Evolutionary conservation across 805 yeast genomes (phyloP).

Genomic region (Tetrapisispora namnaoensis): DNA sequence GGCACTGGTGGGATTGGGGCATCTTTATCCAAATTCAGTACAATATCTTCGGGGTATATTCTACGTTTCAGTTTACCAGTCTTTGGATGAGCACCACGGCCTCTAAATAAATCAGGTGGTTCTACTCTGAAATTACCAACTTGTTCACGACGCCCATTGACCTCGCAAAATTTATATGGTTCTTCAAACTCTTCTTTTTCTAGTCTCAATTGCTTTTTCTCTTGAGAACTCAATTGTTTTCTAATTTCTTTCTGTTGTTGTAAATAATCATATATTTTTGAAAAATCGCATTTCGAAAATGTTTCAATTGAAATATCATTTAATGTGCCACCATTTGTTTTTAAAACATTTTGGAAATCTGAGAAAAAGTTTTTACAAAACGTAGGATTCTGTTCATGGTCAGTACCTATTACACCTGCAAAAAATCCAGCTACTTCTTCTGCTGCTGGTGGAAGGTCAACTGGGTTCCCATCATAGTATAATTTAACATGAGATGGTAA

Average conservation of each 20-base stretch:
- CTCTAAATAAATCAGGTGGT: conserved; percentile 93
- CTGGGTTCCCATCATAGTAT: conserved; percentile 67
- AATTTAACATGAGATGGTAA: conserved; percentile 69
- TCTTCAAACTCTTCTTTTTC: conserved; percentile 74
- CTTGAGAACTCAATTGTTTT: conserved; percentile 57
- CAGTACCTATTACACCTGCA: conserved; percentile 80
- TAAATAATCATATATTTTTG: conserved; percentile 60
- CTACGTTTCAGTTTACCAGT: conserved; percentile 86
- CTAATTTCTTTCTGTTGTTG: conserved; percentile 63
- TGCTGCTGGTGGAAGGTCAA: conserved; percentile 65
- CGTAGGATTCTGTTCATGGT: conserved; percentile 78
- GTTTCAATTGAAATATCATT: conserved; percentile 38
- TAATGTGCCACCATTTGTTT: conserved; percentile 57
- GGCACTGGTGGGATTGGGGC: conserved; percentile 76
- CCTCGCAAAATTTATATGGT: conserved; percentile 64
- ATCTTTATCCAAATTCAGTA: conserved; percentile 67
- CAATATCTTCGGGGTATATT: conserved; percentile 82
- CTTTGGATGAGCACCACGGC: conserved; percentile 95
- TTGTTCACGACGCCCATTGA: conserved; percentile 83
- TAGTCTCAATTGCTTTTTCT: conserved; percentile 60
- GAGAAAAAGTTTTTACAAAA: conserved; percentile 80
- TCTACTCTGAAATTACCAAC: conserved; percentile 92
- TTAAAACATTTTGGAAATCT: conserved; percentile 62
- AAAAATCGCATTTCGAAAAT: conserved; percentile 69
- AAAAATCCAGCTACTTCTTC: conserved; percentile 96